These are phyloP conservation scores for Chaetomium sp. DNA, from an alignment of 2,329 filamentous ascomycete genomes.

Conservation along the genomic window DNA sequence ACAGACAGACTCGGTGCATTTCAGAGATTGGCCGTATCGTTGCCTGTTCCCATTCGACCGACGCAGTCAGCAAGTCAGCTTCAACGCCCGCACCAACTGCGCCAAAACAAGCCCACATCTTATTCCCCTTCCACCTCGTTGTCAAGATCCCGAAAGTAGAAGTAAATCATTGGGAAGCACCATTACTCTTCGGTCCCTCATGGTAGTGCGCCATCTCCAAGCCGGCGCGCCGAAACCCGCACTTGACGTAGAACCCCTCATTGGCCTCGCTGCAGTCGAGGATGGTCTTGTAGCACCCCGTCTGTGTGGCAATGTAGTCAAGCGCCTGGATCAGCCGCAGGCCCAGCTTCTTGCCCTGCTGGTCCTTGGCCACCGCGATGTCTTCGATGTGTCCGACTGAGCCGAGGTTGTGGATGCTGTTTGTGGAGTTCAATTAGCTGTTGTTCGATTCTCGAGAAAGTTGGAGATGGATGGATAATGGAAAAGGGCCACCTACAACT, in stretches of 20 bases:
- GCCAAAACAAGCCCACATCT: too few relatives aligned
- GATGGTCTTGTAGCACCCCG: conserved; percentile 96
- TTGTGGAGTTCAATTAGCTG: conserved; percentile 6
- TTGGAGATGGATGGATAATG: neutral
- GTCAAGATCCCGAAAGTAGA: too few relatives aligned
- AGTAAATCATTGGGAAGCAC: conserved; percentile 19
- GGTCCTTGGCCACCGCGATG: conserved; percentile 88
- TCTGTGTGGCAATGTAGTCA: conserved; percentile 77
- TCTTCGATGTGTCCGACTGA: conserved; percentile 95
- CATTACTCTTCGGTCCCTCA: conserved; percentile 49
- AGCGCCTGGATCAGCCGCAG: conserved; percentile 89
- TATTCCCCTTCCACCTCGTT: too few relatives aligned
- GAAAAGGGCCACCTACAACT: conserved; percentile 58
- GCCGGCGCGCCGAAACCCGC: conserved; percentile 85
- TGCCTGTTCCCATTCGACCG: conserved; percentile 1
- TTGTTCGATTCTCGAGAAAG: neutral
- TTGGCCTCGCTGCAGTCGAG: conserved; percentile 94
- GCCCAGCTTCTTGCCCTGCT: conserved; percentile 96
- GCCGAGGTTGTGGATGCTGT: conserved; percentile 70
- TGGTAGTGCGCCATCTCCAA: conserved; percentile 98
- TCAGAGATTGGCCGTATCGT: conserved; percentile 12
- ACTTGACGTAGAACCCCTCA: conserved; percentile 97
- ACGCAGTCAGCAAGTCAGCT: conserved; percentile 1
- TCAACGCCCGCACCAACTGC: neutral
- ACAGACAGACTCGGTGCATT: too few relatives aligned